Evolutionary conservation across 1,284 basidiomycete species (phyloP), one percentile per base, ranked within the genome.

Genomic region (Trametes polyzona): DNA sequence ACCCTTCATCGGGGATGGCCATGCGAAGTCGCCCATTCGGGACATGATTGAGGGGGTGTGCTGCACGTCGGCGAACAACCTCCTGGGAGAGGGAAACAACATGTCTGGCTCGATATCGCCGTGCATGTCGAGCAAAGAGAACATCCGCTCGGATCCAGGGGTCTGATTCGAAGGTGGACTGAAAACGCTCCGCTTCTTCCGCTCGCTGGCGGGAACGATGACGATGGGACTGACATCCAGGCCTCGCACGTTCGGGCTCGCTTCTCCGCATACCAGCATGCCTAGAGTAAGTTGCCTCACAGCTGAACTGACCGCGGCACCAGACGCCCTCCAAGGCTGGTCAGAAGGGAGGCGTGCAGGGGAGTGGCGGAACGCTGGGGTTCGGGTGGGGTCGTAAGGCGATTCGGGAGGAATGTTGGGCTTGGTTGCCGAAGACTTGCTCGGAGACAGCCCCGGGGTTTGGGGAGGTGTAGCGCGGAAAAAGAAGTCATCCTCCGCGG

Each of bases 281-380:
- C 79, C 78, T 42, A 90, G 72, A 24, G 84, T 85, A n/a, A 88
- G 65, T 57, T 90, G 84, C 36, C 83, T 80, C 10, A 80, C 79
- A 27, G 82, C 83, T 68, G 88, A 83, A 72, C 3, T 88, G 86
- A 67, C 89, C 85, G 51, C 84, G 86, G 19, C 86, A 86, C 65
- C 86, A 88, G 16, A 84, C 82, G 46, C 37, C 33, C 86, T 82
- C 89, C 88, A 91, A 5, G 89, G 88, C 57, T 89, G 87, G 61
- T 88, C 84, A 17, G 83, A 86, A 7, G 87, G 86, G 19, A 86
- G 78, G 7, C 81, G 85, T 0, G 84, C 81, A 11, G 88, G 85
- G 7, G 87, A 89, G 67, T 90, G 88, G 39, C 86, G 83, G 71
- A 90, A 90, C 5, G 87, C 81, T 0, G 88, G 88, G 0, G 88